Evolutionary conservation across 1,139 yeast species (phyloP), one percentile per base, ranked within the genome.

Genomic region (Scheffersomyces insectosa): DNA sequence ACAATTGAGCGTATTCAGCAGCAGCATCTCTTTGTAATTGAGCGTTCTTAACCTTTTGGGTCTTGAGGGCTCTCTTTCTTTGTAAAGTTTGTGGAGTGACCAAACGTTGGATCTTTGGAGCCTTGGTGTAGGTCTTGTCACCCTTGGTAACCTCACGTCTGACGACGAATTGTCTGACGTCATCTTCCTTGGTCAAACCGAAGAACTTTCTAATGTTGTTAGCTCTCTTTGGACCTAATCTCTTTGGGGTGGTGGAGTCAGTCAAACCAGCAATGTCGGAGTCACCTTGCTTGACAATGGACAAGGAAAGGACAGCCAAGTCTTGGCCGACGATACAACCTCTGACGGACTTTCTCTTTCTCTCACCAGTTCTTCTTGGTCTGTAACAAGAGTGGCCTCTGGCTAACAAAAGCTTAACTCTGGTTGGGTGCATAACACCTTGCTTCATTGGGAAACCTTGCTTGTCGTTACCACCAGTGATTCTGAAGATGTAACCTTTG

Each of bases 391-490:
- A 88, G 83, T 82, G 88, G 69, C 95, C 97, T 80, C 88, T 85
- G 65, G 96, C 75, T 73, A 93, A 83, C 73, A 95, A 84, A 68
- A 93, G 85, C 77, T 88, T 90, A 68, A 95, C 98, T 87, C 99
- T 95, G 85, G 95, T 89, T 79, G 99, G 98, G 83, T 89, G 95
- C 85, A 93, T 82, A 60, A 93, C 99, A 85, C 97, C 97, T 82
- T 93, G 99, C 80, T 91, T 93, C 99, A 95, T 93, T 80, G 99
- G 98, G 97, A 93, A 95, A 83, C 99, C 99, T 83, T 93, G 99
- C 82, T 93, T 93, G 83, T 93, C 99, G 88, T 95, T 95, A 86
- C 99, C 99, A 73, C 99, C 99, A 65, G 98, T 80, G 77, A 93
- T 91, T 83, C 85, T 93, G 88, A 93, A 91, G 72, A 90, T 77